phyloP scores from a whole-genome alignment of 163 green algal genomes.

The Scenedesmus sp. region DNA sequence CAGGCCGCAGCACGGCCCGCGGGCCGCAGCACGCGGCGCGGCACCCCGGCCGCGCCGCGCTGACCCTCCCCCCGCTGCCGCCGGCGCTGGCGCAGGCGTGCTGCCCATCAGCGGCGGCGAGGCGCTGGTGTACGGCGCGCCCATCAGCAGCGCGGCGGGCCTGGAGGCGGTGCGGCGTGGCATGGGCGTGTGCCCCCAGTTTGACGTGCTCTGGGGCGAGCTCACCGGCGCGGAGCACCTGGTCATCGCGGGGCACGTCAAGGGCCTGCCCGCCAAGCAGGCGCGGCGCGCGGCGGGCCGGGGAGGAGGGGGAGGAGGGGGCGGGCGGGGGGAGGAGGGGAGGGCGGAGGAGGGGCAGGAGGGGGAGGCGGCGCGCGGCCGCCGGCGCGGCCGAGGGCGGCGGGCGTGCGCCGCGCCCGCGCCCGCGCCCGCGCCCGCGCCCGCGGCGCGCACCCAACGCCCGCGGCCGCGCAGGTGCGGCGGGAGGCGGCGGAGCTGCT shows the following conservation, averaged over 20 bases:
- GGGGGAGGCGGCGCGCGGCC: no score
- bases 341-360: no score
- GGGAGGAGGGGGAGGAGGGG: neutral
- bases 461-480: conserved; percentile 21
- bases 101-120: conserved; percentile 77
- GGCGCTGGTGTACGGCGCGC: conserved; percentile 83
- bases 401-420: no score
- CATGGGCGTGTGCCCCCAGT: conserved; percentile 87
- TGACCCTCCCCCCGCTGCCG: no score
- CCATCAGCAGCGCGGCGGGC: conserved; percentile 70
- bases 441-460: no score
- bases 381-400: no score
- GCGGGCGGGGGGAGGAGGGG: no score
- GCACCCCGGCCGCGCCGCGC: neutral
- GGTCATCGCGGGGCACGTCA: conserved; percentile 80
- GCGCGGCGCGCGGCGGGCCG: conserved; percentile 4
- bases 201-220: conserved; percentile 88
- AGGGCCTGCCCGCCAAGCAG: conserved; percentile 62
- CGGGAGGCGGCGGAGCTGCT: conserved; percentile 59
- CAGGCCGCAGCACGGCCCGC: no score
- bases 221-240: conserved; percentile 85
- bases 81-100: conserved; percentile 46
- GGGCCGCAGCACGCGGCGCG: no score
- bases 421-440: no score
- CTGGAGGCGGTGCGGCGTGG: conserved; percentile 73